Conservation (phyloP, 768 basidiomycete species). For the Lentinula lateritia region DNA sequence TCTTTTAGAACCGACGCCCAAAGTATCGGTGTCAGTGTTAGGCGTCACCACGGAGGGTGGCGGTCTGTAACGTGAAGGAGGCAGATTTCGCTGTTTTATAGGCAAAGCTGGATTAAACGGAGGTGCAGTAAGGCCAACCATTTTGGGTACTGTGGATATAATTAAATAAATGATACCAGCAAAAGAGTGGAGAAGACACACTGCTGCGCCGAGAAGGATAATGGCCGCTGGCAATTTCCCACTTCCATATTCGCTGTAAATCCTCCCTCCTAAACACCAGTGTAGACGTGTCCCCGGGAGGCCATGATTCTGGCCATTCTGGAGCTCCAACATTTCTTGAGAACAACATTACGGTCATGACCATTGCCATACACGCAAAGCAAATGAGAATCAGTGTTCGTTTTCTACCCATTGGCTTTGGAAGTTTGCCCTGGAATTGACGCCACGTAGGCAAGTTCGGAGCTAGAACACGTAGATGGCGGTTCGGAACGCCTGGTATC, state of each 20-base stretch:
- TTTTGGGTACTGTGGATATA: slow-evolving; percentile 46
- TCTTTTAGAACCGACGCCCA: slow-evolving; percentile 70
- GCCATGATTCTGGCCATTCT: slow-evolving; percentile 27
- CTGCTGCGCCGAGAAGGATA: slow-evolving; percentile 53
- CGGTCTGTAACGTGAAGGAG: slow-evolving; percentile 46
- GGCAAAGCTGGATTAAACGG: slow-evolving; percentile 67
- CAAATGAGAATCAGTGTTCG: slow-evolving; percentile 30
- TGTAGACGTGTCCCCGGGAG: slow-evolving; percentile 29
- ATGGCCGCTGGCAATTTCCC: slow-evolving; percentile 67
- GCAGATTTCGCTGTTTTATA: slow-evolving; percentile 34
- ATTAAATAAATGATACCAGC: not conserved
- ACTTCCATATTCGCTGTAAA: slow-evolving; percentile 60
- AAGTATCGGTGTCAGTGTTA: slow-evolving; percentile 40
- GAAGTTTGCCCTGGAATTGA: slow-evolving; percentile 12
- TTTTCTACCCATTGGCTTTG: slow-evolving; percentile 29
- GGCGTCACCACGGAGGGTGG: slow-evolving; percentile 34
- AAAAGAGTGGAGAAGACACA: slow-evolving; percentile 22
- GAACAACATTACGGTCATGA: slow-evolving; percentile 27
- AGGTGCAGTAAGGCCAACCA: slow-evolving; percentile 50
- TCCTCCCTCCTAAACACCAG: slow-evolving; percentile 49
- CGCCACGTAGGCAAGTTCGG: slow-evolving; percentile 20
- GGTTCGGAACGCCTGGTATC: slow-evolving; percentile 29
- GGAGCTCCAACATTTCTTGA: slow-evolving; percentile 24
- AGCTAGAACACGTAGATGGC: slow-evolving; percentile 32
- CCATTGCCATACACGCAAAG: slow-evolving; percentile 24